Evolutionary conservation across 805 yeast species (phyloP).

Genomic region (Dipodascus albidus): DNA sequence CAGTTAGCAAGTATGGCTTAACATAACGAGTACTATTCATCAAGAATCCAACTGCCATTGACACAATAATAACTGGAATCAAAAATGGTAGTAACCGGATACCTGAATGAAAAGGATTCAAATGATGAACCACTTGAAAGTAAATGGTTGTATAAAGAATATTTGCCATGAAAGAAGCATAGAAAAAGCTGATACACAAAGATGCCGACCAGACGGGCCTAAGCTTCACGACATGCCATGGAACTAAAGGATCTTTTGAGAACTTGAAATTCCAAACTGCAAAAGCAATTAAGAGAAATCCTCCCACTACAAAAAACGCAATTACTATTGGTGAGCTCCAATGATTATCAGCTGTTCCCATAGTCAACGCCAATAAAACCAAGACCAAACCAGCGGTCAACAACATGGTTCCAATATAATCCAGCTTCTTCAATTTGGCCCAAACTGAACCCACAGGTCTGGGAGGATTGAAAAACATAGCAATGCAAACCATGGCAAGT

Average conservation of each 20-base stretch:
- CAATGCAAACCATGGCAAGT: constrained; percentile 20
- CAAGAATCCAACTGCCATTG: no score
- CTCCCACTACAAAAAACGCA: background rate
- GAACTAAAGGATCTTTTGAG: background rate
- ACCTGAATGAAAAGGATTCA: constrained; percentile 30
- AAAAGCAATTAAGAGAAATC: background rate
- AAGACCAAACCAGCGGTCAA: constrained; percentile 28
- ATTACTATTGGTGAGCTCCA: background rate
- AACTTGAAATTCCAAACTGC: background rate
- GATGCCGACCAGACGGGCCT: constrained; percentile 19
- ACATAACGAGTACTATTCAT: no score
- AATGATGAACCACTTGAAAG: constrained; percentile 34
- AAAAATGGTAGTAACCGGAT: constrained; percentile 34
- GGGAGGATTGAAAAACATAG: constrained; percentile 19
- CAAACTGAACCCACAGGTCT: constrained; percentile 32
- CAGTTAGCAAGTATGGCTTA: background rate
- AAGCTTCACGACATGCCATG: constrained; percentile 5
- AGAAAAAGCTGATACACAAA: constrained; percentile 33
- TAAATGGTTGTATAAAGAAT: constrained; percentile 37
- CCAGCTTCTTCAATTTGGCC: constrained; percentile 36
- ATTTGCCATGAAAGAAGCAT: constrained; percentile 35
- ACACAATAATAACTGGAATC: background rate
- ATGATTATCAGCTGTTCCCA: constrained; percentile 27
- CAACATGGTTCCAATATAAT: constrained; percentile 34
- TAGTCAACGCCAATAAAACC: no score